Conservation (phyloP, 768 basidiomycete genomes). For the Tricholomella constricta region DNA sequence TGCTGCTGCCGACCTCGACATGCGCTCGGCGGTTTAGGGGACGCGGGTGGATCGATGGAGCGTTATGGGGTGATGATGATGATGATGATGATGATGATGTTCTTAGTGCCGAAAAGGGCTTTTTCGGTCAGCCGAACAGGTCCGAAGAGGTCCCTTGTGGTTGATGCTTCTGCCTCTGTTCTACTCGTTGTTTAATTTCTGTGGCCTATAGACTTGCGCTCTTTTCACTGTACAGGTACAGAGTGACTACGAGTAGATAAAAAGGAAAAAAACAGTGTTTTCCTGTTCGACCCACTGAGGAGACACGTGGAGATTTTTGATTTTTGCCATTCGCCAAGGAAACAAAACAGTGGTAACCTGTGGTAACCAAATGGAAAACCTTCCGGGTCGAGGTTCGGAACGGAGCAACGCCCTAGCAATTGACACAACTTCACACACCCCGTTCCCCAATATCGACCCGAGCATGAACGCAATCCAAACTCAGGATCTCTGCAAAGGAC, state of each 20-base stretch:
- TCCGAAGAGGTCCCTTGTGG: no score
- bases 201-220: no score
- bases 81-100: background rate
- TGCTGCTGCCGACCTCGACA: no score
- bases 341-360: conserved; percentile 7
- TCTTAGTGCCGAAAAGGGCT: no score
- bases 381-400: conserved; percentile 6
- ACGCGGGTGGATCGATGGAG: background rate
- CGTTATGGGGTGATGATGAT: background rate
- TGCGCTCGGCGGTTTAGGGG: background rate
- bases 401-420: background rate
- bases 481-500: background rate
- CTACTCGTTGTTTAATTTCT: no score
- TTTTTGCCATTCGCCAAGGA: conserved; percentile 7
- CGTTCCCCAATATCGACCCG: background rate
- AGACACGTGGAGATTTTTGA: background rate
- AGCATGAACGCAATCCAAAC: background rate
- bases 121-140: no score
- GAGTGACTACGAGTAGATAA: background rate
- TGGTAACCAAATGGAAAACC: background rate
- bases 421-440: conserved; percentile 1
- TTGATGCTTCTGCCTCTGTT: no score
- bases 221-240: background rate
- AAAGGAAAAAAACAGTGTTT: no score
- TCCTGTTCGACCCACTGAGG: no score